phyloP scores from a whole-genome alignment of 2,329 filamentous ascomycete genomes.

The Dactylellina parvicollis region DNA sequence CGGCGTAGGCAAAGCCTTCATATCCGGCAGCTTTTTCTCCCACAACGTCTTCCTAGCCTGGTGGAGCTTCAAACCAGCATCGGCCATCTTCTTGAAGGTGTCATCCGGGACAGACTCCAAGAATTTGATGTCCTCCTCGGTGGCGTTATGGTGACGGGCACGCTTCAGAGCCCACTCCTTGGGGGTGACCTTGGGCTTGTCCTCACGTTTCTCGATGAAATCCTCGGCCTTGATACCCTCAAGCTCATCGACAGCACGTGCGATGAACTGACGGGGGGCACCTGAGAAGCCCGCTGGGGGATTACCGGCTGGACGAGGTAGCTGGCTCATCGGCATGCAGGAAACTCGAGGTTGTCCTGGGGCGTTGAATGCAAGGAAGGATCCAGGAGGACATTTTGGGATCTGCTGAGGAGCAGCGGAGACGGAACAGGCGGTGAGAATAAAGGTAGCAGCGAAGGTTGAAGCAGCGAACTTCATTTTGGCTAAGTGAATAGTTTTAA shows the following conservation, averaged over 20 bases:
- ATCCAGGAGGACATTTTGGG: not conserved
- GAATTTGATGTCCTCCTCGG: slow-evolving; percentile 20
- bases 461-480: slow-evolving; percentile 41
- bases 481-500: not conserved
- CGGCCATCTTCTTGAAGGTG: slow-evolving; percentile 50
- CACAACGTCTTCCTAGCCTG: slow-evolving; percentile 63
- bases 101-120: slow-evolving; percentile 21
- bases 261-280: not conserved
- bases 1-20: slow-evolving; percentile 10
- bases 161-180: slow-evolving; percentile 31
- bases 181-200: slow-evolving; percentile 6
- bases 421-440: slow-evolving; percentile 14
- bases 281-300: not conserved
- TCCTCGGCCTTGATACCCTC: not conserved
- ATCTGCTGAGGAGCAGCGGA: slow-evolving; percentile 4
- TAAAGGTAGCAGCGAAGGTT: not conserved
- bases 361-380: slow-evolving; percentile 1
- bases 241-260: not conserved
- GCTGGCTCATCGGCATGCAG: not conserved
- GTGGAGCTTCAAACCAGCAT: slow-evolving; percentile 63
- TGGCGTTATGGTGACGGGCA: slow-evolving; percentile 28
- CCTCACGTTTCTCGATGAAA: slow-evolving; percentile 9
- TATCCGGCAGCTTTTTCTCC: slow-evolving; percentile 56
- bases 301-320: not conserved
- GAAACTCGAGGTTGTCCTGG: not conserved